A percentile compares a stretch with the other conserved stretches of the same genome.
phyloP scores from a whole-genome alignment of 768 basidiomycete species.

The Calocybe indica region DNA sequence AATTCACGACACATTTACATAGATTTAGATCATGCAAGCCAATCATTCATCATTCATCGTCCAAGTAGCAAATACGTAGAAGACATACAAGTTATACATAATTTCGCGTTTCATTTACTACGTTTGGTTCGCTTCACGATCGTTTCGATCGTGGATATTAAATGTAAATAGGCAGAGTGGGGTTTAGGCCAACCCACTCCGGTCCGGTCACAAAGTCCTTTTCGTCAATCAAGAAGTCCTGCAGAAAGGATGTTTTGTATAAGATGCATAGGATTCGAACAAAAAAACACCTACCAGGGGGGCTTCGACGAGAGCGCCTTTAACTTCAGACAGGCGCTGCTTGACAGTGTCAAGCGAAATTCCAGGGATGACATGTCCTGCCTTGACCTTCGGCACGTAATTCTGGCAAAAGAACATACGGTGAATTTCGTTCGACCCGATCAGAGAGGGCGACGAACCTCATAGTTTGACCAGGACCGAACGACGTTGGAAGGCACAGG shows the following conservation, averaged over 20 bases:
- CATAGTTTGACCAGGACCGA: constrained; percentile 72
- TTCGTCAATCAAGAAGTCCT: constrained; percentile 86
- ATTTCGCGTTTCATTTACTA: too few relatives aligned
- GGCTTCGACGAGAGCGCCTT: constrained; percentile 69
- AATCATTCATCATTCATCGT: too few relatives aligned
- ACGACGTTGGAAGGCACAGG: constrained; percentile 85
- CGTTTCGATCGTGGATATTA: constrained; percentile 33
- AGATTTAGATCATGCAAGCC: too few relatives aligned
- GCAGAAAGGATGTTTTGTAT: constrained; percentile 3
- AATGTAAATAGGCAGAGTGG: constrained; percentile 76
- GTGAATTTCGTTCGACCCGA: background rate
- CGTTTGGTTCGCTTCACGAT: background rate
- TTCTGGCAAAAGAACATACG: constrained; percentile 32
- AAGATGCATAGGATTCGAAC: background rate
- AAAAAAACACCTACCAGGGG: constrained; percentile 50
- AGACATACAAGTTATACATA: too few relatives aligned
- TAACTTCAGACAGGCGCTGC: constrained; percentile 61
- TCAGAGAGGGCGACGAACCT: constrained; percentile 35
- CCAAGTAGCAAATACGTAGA: too few relatives aligned
- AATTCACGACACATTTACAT: too few relatives aligned
- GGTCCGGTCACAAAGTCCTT: constrained; percentile 63
- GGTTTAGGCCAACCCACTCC: constrained; percentile 72
- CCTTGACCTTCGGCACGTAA: constrained; percentile 71
- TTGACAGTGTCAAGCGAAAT: constrained; percentile 69
- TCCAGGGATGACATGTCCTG: constrained; percentile 74